Evolutionary conservation across 164 flowering plant species (phyloP).

Genomic region (Aristolochia contorta): DNA sequence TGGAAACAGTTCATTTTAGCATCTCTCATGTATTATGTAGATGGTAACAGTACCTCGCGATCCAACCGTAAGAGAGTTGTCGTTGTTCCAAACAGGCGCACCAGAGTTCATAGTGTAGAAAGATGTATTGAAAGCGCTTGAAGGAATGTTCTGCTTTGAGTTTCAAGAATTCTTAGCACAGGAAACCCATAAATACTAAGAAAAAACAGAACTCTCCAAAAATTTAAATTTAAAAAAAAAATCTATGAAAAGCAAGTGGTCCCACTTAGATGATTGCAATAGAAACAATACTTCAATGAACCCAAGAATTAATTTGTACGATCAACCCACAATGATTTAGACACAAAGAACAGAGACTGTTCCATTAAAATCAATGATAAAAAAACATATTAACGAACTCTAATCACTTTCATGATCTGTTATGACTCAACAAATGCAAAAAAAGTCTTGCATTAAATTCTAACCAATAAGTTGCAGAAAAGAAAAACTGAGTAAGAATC

Average conservation of each 20-base stretch:
- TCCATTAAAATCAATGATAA: background rate
- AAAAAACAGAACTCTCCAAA: too few species aligned
- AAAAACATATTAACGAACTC: background rate
- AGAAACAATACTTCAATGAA: background rate
- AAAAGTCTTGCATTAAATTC: background rate
- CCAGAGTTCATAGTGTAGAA: constrained; percentile 73
- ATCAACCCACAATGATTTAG: background rate
- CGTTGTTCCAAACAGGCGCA: constrained; percentile 76
- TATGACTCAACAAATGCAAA: too few species aligned
- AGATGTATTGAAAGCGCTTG: constrained; percentile 52
- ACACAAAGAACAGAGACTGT: background rate
- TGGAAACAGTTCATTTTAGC: too few species aligned
- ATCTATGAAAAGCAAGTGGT: too few species aligned
- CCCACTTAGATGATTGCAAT: too few species aligned
- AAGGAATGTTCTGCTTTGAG: constrained; percentile 65
- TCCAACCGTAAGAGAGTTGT: constrained; percentile 72
- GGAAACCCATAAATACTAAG: background rate
- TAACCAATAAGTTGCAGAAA: background rate
- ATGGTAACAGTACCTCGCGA: constrained; percentile 42
- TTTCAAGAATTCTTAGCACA: constrained; percentile 5
- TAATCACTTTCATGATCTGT: too few species aligned
- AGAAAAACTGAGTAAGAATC: constrained; percentile 1
- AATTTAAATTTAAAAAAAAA: too few species aligned
- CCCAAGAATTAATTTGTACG: background rate
- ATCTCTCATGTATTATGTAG: too few species aligned